Evolutionary conservation across 805 yeast species (phyloP).

Genomic region (Clavispora asparagi): DNA sequence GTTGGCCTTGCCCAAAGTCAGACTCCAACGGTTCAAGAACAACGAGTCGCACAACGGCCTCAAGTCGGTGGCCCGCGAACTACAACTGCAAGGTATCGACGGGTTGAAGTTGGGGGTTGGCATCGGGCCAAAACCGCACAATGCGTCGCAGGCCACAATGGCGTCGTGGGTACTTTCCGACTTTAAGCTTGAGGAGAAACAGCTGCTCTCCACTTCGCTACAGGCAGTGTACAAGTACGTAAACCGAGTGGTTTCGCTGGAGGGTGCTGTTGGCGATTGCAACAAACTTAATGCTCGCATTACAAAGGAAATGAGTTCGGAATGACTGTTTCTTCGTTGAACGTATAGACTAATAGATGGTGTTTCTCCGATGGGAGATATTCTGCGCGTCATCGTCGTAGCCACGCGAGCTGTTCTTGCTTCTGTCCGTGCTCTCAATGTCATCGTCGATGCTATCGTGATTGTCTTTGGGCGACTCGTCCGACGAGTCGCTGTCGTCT

Average conservation of each 20-base stretch:
- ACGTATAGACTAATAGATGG: neutral
- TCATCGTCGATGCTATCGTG: neutral
- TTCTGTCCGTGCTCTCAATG: neutral
- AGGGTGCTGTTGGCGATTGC: conserved; percentile 20
- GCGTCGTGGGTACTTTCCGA: conserved; percentile 37
- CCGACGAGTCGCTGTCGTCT: conserved; percentile 2
- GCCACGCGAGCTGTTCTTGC: neutral
- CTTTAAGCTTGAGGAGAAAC: conserved; percentile 23
- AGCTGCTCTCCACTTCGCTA: conserved; percentile 11
- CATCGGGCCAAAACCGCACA: conserved; percentile 38
- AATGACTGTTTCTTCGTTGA: too few relatives aligned
- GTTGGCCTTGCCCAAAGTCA: conserved; percentile 23
- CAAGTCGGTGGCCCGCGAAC: conserved; percentile 16
- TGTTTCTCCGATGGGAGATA: conserved; percentile 2
- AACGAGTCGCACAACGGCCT: conserved; percentile 40
- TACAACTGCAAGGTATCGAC: conserved; percentile 4
- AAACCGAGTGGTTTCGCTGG: conserved; percentile 19
- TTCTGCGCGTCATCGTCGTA: neutral
- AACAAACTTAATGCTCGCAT: conserved; percentile 22
- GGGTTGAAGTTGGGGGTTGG: conserved; percentile 34
- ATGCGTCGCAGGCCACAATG: conserved; percentile 30
- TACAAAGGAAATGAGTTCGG: conserved; percentile 6
- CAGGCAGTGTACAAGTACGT: conserved; percentile 16
- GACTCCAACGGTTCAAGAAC: conserved; percentile 24
- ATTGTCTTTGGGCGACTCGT: neutral